These are phyloP conservation scores for Cryomyces antarcticus DNA, from an alignment of 495 filamentous ascomycete genomes.

Conservation along the genomic window DNA sequence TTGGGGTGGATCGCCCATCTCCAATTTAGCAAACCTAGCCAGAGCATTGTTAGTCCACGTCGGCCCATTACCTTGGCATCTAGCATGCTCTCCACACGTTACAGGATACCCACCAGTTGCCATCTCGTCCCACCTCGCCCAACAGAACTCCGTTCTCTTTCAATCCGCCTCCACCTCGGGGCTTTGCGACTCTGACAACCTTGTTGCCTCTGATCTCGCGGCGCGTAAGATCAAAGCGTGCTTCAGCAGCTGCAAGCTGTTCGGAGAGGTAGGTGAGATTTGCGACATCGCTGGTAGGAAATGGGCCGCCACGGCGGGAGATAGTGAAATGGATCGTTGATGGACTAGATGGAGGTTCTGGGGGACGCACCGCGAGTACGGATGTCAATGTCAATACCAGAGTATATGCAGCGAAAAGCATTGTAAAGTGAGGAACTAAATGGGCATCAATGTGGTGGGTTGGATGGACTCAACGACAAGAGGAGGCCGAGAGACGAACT, in stretches of 20 bases:
- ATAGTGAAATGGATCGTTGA: conserved; percentile 14
- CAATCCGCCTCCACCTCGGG: conserved; percentile 3
- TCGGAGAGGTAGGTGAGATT: conserved; percentile 8
- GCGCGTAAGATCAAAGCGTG: conserved; percentile 15
- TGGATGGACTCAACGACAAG: no score
- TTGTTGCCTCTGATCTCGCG: conserved; percentile 17
- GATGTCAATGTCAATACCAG: no score
- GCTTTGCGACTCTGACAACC: conserved; percentile 14
- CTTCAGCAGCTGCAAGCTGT: conserved; percentile 5
- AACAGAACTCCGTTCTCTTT: conserved; percentile 7
- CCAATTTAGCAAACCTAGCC: conserved; percentile 11
- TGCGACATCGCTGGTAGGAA: conserved; percentile 5
- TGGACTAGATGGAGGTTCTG: conserved; percentile 5
- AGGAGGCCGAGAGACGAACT: no score
- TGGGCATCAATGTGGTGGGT: no score
- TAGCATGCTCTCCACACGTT: not conserved
- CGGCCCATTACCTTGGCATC: no score
- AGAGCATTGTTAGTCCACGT: not conserved
- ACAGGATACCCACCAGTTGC: conserved; percentile 8
- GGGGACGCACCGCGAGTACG: no score
- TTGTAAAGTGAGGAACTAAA: no score
- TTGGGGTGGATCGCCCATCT: conserved; percentile 13
- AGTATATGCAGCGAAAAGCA: no score
- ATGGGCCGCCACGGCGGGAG: conserved; percentile 11
- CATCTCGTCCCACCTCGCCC: conserved; percentile 9